phyloP scores from a whole-genome alignment of 23 red algal species.

The Gracilaria caudata region DNA sequence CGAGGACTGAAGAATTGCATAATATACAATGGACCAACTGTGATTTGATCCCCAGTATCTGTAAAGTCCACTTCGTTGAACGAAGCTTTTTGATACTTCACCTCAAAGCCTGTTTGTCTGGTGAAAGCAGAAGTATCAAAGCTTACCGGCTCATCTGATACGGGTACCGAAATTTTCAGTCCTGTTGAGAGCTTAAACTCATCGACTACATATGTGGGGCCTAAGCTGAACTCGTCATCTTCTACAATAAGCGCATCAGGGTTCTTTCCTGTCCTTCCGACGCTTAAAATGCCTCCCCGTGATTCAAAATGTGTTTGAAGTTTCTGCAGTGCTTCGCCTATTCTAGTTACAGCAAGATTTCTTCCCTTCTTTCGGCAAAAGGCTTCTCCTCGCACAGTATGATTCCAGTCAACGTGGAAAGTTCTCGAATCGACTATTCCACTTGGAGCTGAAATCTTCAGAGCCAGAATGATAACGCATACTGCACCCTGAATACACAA shows the following conservation, averaged over 20 bases:
- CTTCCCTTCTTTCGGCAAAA: not conserved
- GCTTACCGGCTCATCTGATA: not conserved
- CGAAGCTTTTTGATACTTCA: not conserved
- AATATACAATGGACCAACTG: not conserved
- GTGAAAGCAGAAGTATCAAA: not conserved
- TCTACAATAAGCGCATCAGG: not conserved
- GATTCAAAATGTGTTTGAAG: not conserved
- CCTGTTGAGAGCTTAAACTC: not conserved
- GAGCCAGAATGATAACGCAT: not conserved
- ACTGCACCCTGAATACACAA: not conserved
- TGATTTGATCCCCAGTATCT: not conserved
- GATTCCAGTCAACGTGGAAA: not conserved
- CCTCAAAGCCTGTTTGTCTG: not conserved
- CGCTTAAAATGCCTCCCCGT: not conserved
- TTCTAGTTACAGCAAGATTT: not conserved
- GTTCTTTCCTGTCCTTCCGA: conserved; percentile 1
- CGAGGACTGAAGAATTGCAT: not conserved
- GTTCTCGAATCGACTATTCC: not conserved
- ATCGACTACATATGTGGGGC: not conserved
- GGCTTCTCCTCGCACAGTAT: not conserved
- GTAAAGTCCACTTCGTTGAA: conserved; percentile 8
- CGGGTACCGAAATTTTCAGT: not conserved
- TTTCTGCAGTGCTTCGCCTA: not conserved
- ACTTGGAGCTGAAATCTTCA: not conserved
- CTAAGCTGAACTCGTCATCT: not conserved